A percentile compares a stretch with the other conserved stretches of the same genome.
Evolutionary conservation across 768 basidiomycete species (phyloP).

Genomic region (Calocybe indica): DNA sequence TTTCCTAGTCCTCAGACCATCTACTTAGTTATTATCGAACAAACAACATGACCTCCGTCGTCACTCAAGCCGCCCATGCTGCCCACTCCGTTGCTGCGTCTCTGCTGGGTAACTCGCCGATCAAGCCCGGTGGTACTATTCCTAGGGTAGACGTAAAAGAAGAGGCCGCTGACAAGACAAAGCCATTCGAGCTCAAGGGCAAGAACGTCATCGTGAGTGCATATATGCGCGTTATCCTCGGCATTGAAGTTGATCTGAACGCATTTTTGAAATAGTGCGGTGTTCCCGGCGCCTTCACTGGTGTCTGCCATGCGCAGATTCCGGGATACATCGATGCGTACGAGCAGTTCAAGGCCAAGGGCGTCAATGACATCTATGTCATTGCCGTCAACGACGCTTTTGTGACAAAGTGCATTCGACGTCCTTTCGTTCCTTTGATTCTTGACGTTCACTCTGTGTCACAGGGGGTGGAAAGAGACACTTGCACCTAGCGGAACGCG

Average conservation of each 20-base stretch:
- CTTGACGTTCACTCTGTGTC: neutral
- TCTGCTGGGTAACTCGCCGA: constrained; percentile 19
- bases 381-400: constrained; percentile 78
- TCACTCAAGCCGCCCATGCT: too few relatives aligned
- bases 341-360: constrained; percentile 72
- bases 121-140: constrained; percentile 42
- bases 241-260: neutral
- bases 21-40: too few relatives aligned
- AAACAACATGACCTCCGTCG: too few relatives aligned
- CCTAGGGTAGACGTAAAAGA: constrained; percentile 55
- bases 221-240: neutral
- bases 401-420: constrained; percentile 46
- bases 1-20: too few relatives aligned
- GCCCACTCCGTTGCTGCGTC: too few relatives aligned
- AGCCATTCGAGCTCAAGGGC: constrained; percentile 43
- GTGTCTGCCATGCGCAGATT: constrained; percentile 60
- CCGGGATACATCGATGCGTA: constrained; percentile 60
- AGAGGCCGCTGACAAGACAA: constrained; percentile 36
- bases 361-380: constrained; percentile 65
- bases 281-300: constrained; percentile 75
- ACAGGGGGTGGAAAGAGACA: constrained; percentile 62
- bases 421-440: neutral
- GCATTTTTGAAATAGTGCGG: constrained; percentile 40
- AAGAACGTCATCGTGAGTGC: constrained; percentile 58
- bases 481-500: constrained; percentile 32